Base-by-base conservation (phyloP, 441 rosid genomes). In the Gossypium lobatum region DNA sequence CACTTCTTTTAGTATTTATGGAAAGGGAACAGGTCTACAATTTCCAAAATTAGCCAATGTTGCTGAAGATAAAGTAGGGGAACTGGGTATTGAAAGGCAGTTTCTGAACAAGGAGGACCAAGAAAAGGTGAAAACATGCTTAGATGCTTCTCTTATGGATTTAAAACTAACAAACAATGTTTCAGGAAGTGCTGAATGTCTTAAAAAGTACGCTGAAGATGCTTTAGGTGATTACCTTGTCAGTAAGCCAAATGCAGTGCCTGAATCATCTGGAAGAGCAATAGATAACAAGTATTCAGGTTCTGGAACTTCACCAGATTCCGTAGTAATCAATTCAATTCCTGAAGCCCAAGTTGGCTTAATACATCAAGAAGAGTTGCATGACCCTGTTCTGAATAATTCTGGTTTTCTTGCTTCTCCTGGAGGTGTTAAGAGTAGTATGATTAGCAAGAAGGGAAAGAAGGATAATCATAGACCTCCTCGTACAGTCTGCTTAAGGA, bases 261-360 rank as follows among this genome's bases (percentile, higher is more conserved):
- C 60, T 78, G 88, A 83, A 76, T 75, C 77, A 58, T 77, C 82
- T 60, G 83, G 68, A 77, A 88, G 64, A 77, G 81, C 77, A 25
- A 78, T 61, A 73, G 88, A 79, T 75, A 81, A 82, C 70, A 78
- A 76, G 42, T 83, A 85, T 75, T 62, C 85, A 68, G 92, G 86
- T 75, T 85, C 93, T 70, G 97, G 89, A 85, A 91, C 98, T 77
- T 95, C 99, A 77, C 99, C 99, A 13, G 99, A 95, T 87, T 95
- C 99, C n/a, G 98, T 93, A 87, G 97, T 91, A 69, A 90, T 91
- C 52, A 90, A 91, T 85, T 50, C 79, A 76, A 84, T 81, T 81
- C 88, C 92, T 76, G 98, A 89, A 73, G 71, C 82, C 66, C 87
- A 85, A 77, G 80, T 64, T 61, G 77, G 77, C 76, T 77, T 79